phyloP scores from a whole-genome alignment of 108 stramenopile genomes.

The Skeletonema menzelii region DNA sequence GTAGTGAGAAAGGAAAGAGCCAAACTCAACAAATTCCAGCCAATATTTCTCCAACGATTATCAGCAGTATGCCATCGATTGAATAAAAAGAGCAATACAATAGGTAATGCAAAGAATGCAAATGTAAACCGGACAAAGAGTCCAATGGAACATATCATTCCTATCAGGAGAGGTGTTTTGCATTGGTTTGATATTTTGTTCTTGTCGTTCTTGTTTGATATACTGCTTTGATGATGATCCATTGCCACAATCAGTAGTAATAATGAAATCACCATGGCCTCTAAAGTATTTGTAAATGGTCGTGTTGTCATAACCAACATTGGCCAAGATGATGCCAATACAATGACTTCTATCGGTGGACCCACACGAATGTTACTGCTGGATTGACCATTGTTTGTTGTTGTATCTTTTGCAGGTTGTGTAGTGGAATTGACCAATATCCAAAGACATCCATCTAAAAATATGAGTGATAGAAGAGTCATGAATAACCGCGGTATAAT shows the following conservation, averaged over 20 bases:
- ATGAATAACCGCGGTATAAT: constrained; percentile 70
- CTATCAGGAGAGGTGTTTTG: constrained; percentile 31
- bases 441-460: constrained; percentile 65
- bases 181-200: background rate
- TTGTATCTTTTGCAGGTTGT: constrained; percentile 9
- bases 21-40: constrained; percentile 1
- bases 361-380: background rate
- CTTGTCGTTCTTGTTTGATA: constrained; percentile 1
- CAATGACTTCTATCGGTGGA: constrained; percentile 51
- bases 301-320: constrained; percentile 58
- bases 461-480: constrained; percentile 57
- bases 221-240: background rate
- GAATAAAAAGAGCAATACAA: constrained; percentile 43
- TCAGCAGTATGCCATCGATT: constrained; percentile 4
- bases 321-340: constrained; percentile 75
- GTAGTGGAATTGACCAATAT: constrained; percentile 11
- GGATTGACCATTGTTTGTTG: background rate
- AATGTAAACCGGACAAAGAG: constrained; percentile 80
- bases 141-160: constrained; percentile 60
- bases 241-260: constrained; percentile 41
- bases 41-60: constrained; percentile 12
- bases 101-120: constrained; percentile 66
- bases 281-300: constrained; percentile 82
- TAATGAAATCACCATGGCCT: constrained; percentile 64
- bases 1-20: background rate